phyloP scores from a whole-genome alignment of 345 rosid species.

The Eucalyptus cloeziana region DNA sequence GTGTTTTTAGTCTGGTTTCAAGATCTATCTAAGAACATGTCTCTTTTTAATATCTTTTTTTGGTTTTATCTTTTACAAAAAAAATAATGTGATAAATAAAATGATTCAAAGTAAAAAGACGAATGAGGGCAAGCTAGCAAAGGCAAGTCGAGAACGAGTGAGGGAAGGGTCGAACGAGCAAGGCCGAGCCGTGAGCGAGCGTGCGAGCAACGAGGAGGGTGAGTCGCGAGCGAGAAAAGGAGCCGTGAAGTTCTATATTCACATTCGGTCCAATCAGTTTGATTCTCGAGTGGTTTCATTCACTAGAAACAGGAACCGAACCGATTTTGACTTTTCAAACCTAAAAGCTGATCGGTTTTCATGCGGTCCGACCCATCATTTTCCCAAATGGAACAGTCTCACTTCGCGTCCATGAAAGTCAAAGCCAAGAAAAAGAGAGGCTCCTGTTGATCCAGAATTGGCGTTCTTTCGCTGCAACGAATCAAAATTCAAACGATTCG shows the following conservation, averaged over 20 bases:
- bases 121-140: not conserved
- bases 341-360: no score
- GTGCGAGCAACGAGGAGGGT: not conserved
- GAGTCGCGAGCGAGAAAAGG: not conserved
- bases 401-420: not conserved
- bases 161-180: not conserved
- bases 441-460: not conserved
- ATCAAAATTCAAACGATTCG: not conserved
- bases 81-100: no score
- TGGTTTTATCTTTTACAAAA: not conserved
- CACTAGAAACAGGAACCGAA: no score
- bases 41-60: no score
- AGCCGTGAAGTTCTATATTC: no score
- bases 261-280: no score
- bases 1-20: accelerated
- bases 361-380: no score
- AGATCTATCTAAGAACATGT: not conserved
- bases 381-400: no score
- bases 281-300: no score
- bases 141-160: not conserved
- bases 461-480: not conserved
- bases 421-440: not conserved
- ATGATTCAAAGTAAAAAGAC: not conserved
- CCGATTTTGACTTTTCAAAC: no score
- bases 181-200: not conserved